These are phyloP conservation scores for Globisporangium cylindrosporum DNA, from an alignment of 352 stramenopile genomes.

Conservation along the genomic window DNA sequence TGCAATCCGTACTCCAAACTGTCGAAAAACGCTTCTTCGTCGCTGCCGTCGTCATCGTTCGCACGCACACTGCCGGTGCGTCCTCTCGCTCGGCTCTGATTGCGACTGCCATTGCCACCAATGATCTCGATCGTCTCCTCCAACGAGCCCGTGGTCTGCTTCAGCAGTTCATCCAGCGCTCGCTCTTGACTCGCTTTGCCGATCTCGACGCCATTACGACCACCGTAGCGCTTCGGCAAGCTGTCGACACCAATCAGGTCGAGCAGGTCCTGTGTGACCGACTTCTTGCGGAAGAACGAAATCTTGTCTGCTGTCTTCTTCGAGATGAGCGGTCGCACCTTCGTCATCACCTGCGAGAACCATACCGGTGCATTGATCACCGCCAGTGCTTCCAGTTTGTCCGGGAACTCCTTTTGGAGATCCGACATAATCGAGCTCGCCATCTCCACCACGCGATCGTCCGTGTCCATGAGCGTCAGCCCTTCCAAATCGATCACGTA, in stretches of 20 bases:
- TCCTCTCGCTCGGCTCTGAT: slow-evolving; percentile 18
- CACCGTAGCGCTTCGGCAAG: slow-evolving; percentile 67
- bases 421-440: slow-evolving; percentile 49
- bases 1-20: slow-evolving; percentile 78
- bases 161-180: slow-evolving; percentile 57
- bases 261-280: slow-evolving; percentile 44
- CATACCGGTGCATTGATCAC: slow-evolving; percentile 74
- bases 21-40: slow-evolving; percentile 84
- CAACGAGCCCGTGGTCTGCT: slow-evolving; percentile 62
- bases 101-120: slow-evolving; percentile 19
- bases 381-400: slow-evolving; percentile 52
- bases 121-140: slow-evolving; percentile 81
- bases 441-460: slow-evolving; percentile 67
- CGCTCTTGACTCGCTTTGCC: slow-evolving; percentile 77
- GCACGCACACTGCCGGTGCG: slow-evolving; percentile 34
- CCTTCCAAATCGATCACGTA: slow-evolving; percentile 81
- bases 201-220: slow-evolving; percentile 71
- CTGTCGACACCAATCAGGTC: slow-evolving; percentile 67
- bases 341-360: slow-evolving; percentile 80
- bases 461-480: slow-evolving; percentile 61
- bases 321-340: slow-evolving; percentile 43
- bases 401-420: slow-evolving; percentile 60
- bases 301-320: slow-evolving; percentile 73
- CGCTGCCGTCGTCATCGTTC: slow-evolving; percentile 46
- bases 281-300: slow-evolving; percentile 45